Base-by-base conservation (phyloP, 495 filamentous ascomycete genomes). In the Penicillium nucicola region DNA sequence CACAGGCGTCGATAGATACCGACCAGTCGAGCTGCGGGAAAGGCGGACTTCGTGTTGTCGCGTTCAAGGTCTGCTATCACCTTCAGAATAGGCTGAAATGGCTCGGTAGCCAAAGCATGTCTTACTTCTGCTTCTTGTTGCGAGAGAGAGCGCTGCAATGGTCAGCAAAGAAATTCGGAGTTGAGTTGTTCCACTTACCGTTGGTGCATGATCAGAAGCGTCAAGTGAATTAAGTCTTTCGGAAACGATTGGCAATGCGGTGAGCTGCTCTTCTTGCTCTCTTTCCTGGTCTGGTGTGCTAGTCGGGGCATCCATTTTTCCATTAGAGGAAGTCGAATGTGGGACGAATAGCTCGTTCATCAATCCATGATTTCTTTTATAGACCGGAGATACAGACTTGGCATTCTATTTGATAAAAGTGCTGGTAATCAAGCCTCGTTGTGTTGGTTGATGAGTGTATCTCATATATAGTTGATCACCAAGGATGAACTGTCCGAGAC, bases 31-130 rank as follows among this genome's bases (percentile, higher is more conserved):
- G n/a, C 32, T 23, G 14, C 19, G 14, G 43, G 42, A 45, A 45
- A 45, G 31, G 42, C 28, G 2, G 33, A 45, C 11, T 45, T 20
- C 6, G 42, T 31, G 25, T 45, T 18, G 42, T 28, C 42, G n/a
- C 42, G 32, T 12, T 45, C 31, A 32, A 45, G n/a, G 42, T 45
- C 42, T 35, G 19, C 31, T 18, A 45, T 18, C 18, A 45, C 13
- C 12, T 45, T 17, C 13, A 36, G 11, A 22, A 22, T 40, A 10
- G 17, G 17, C 23, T 23, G 10, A 40, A 40, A 40, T 1, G 18
- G 42, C 42, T 44, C 28, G 11, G 28, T 33, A 10, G 28, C 17
- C 5, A 33, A 18, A 11, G 28, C 9, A 17, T 44, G 28, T 44
- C 42, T 44, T 32, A 1, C 9, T n/a, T 19, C 33, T 36, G n/a